Evolutionary conservation across 495 filamentous ascomycete species (phyloP).

Genomic region (Aspergillus diversus): DNA sequence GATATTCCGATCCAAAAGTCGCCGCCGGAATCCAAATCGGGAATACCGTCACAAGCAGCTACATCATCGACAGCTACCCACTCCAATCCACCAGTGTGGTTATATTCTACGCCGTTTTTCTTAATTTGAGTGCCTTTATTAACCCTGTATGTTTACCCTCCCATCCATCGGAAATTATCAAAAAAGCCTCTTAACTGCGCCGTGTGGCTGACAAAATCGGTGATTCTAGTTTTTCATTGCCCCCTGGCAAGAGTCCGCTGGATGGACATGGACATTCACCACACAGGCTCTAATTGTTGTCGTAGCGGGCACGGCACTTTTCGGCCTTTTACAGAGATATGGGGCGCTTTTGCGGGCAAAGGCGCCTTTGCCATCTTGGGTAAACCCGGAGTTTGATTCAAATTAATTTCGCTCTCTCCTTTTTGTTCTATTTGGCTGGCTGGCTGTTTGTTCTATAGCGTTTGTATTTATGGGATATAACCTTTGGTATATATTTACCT

Average conservation of each 20-base stretch:
- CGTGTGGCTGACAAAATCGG: no score
- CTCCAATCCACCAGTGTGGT: conserved; percentile 61
- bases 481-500: neutral
- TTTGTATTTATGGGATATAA: neutral
- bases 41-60: conserved; percentile 58
- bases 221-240: conserved; percentile 57
- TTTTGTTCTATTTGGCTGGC: neutral
- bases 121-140: conserved; percentile 58
- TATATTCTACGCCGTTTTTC: conserved; percentile 63
- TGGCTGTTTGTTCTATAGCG: neutral
- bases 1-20: conserved; percentile 34
- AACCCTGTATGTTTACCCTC: conserved; percentile 39
- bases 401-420: conserved; percentile 10
- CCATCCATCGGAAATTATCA: no score
- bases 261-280: conserved; percentile 63
- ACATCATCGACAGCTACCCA: conserved; percentile 63
- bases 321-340: conserved; percentile 50
- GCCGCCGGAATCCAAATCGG: conserved; percentile 65
- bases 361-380: conserved; percentile 39
- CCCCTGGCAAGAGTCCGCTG: conserved; percentile 51
- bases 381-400: conserved; percentile 49
- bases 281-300: conserved; percentile 55
- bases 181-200: no score
- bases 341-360: conserved; percentile 40
- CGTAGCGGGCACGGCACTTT: conserved; percentile 43